Evolutionary conservation across 257 asterid genomes (phyloP), one percentile per base, ranked within the genome.

Genomic region (Jacaranda mimosifolia): DNA sequence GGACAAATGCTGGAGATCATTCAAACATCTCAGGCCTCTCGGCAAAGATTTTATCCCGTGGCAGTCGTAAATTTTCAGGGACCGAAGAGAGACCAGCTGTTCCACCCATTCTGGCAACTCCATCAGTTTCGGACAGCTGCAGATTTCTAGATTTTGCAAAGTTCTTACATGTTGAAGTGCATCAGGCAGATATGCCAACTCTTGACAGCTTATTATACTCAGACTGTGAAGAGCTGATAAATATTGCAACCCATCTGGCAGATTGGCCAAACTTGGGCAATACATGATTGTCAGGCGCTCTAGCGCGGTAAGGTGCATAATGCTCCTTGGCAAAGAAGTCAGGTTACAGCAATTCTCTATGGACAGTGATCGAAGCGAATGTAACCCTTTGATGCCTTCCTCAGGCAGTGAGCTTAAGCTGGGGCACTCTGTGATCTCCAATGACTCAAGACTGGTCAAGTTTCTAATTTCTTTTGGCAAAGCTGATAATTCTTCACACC

Each of bases 251-350:
- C 64, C 75, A 55, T 70, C 64, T 3, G 75, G 75, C 5, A 70
- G 52, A 19, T n/a, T 70, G 65, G 12, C 48, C 13, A 70, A 38
- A 17, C 75, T 70, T 15, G 75, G 48, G 63, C 75, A 70, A 40
- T 70, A 70, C 75, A 70, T 70, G 35, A 70, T 70, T n/a, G 75
- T 70, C 18, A 70, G 18, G 63, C 48, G 75, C 75, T 70, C 75
- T 9, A 70, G 18, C 0, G 19, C 26, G 3, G 5, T 17, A 1
- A 53, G 52, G 43, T 70, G 75, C 62, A 32, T 53, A 38, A 70
- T 70, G 75, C 64, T 70, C 6, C 5, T 53, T n/a, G 75, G 75
- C 18, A 70, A 55, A 70, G 75, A 70, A 55, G 64, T 53, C n/a
- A 70, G 52, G 64, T 38, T 70, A 53, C 63, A 55, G 13, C 75